Conservation (phyloP, 108 stramenopile genomes). For the Cylindrotheca closterium region DNA sequence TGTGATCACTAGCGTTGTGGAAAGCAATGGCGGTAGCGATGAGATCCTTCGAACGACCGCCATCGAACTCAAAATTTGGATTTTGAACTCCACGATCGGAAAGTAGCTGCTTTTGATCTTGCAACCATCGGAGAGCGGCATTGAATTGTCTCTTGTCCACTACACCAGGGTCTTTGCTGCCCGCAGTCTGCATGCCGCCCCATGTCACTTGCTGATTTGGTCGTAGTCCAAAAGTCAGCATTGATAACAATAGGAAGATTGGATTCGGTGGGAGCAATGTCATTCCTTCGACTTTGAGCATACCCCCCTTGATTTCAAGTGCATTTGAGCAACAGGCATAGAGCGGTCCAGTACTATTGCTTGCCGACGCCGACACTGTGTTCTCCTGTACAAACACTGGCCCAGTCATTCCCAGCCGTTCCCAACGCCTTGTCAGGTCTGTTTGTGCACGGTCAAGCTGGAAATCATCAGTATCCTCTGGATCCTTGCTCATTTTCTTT, state of each 20-base stretch:
- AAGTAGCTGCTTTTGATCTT: background rate
- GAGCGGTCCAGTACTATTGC: slow-evolving; percentile 4
- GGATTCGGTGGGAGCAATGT: slow-evolving; percentile 67
- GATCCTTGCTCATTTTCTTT: slow-evolving; percentile 25
- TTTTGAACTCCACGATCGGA: background rate
- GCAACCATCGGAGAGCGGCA: slow-evolving; percentile 6
- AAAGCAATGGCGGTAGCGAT: slow-evolving; percentile 50
- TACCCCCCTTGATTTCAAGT: slow-evolving; percentile 63
- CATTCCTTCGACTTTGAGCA: slow-evolving; percentile 54
- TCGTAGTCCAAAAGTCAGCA: slow-evolving; percentile 56
- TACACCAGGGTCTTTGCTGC: slow-evolving; percentile 11
- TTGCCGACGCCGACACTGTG: slow-evolving; percentile 41
- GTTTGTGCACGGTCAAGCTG: slow-evolving; percentile 4
- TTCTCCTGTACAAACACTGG: slow-evolving; percentile 28
- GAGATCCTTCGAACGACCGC: background rate
- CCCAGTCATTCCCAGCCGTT: slow-evolving; percentile 6
- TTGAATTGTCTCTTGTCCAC: slow-evolving; percentile 14
- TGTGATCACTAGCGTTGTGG: slow-evolving; percentile 28
- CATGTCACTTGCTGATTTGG: slow-evolving; percentile 19
- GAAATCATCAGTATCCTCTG: slow-evolving; percentile 21
- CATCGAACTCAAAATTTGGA: background rate
- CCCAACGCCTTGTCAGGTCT: slow-evolving; percentile 27
- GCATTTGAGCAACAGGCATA: slow-evolving; percentile 56
- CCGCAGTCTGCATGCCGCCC: slow-evolving; percentile 6
- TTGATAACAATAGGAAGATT: slow-evolving; percentile 51